Evolutionary conservation across 768 basidiomycete genomes (phyloP).

Genomic region (Lactarius hengduanensis): DNA sequence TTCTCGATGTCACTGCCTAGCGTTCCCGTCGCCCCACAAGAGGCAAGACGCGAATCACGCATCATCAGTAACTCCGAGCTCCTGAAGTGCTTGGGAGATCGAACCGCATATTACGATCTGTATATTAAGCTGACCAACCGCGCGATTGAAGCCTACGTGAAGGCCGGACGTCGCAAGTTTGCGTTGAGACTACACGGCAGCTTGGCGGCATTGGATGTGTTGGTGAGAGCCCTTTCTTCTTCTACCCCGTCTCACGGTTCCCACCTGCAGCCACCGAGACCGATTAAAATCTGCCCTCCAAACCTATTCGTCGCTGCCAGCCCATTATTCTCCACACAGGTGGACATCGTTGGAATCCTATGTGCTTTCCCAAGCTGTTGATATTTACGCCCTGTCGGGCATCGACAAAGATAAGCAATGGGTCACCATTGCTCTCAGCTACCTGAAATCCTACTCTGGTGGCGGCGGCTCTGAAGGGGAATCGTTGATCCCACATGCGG

Average conservation of each 20-base stretch:
- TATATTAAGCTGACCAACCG: constrained; percentile 76
- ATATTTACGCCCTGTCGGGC: constrained; percentile 57
- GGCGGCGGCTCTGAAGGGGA: constrained; percentile 54
- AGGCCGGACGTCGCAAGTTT: constrained; percentile 80
- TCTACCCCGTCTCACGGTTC: background rate
- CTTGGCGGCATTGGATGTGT: constrained; percentile 89
- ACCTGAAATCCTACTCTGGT: constrained; percentile 66
- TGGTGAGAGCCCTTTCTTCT: constrained; percentile 36
- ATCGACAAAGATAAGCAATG: constrained; percentile 71
- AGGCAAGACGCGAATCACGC: constrained; percentile 32
- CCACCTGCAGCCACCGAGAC: constrained; percentile 58
- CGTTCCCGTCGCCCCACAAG: constrained; percentile 22
- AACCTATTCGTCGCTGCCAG: constrained; percentile 77
- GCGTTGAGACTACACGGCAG: constrained; percentile 83
- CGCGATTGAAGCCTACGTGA: constrained; percentile 81
- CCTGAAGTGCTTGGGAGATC: constrained; percentile 51
- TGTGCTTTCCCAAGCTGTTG: constrained; percentile 73
- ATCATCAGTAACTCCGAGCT: constrained; percentile 62
- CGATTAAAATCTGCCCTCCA: constrained; percentile 60
- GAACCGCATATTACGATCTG: constrained; percentile 68
- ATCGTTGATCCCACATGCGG: constrained; percentile 52
- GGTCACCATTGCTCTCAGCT: constrained; percentile 75
- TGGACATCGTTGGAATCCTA: constrained; percentile 81
- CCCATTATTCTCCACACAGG: constrained; percentile 77
- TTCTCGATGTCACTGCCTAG: constrained; percentile 56